Evolutionary conservation across 164 flowering plant species (phyloP), one percentile per base, ranked within the genome.

Genomic region (Kingdonia uniflora): DNA sequence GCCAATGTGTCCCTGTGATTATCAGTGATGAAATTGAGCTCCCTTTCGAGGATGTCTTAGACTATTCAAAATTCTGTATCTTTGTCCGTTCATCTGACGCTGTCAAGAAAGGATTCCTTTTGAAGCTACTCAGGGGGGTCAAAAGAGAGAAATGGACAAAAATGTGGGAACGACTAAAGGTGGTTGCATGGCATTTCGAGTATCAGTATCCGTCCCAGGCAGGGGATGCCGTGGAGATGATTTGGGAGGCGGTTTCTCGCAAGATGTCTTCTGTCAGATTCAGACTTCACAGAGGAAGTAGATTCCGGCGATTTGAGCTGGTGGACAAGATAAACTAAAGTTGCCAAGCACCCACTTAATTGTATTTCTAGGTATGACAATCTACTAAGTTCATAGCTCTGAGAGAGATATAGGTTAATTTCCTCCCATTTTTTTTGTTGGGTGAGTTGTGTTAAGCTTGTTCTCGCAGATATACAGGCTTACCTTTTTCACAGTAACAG

Each of bases 21-120:
- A 73, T 87, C 12, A 91, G 98, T 53, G 96, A 87, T 50, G 80
- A 85, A 24, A 87, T 91, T 51, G 96, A 91, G 68, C 85, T 91
- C 21, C 96, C 98, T 29, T 92, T 69, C 60, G 98, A 92, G 68
- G 91, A 84, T 58, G 75, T 76, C 44, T 48, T 88, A 20, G 89
- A 92, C 64, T 92, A 88, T 69, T 79, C 95, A 7, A 68, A 80
- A 40, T 84, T 92, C 65, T 74, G 80, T 61, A 49, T 86, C 49
- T 80, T 83, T 69, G 75, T 92, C 11, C 74, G 62, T n/a, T 68
- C 81, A 47, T 60, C 86, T 14, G 90, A 84, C 68, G 84, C 96
- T 39, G 51, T 79, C 20, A 80, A 76, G 54, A 53, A 69, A 38
- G 91, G 82, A 6, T 79, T 59, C 63, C 65, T 87, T 25, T 49